Base-by-base conservation (phyloP, 441 rosid genomes). In the Macaranga tanarius region DNA sequence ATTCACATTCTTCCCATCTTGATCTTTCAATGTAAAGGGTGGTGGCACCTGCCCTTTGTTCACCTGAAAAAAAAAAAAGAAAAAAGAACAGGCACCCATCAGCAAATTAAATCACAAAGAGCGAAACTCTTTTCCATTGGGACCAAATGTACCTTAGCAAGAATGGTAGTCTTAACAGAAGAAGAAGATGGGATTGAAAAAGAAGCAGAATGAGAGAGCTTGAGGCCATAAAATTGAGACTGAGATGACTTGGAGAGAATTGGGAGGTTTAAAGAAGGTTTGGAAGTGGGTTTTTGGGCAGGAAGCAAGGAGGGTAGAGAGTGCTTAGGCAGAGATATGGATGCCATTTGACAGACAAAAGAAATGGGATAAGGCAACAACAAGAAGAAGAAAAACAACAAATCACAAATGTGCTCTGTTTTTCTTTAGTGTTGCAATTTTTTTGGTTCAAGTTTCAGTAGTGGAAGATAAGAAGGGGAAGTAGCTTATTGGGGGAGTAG, bases 31-130 rank as follows among this genome's bases (percentile, higher is more conserved):
- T 44, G 92, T 86, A 85, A 95, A 91, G 20, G 84, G 23, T 26
- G 97, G 95, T 16, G 99, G 92, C 40, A 31, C 85, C 68, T 84
- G 83, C 19, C 97, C 97, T 77, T 90, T 91, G 80, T 75, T 95
- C 79, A 84, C 99, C 99, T 92, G 59, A 55, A 20, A 65, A 40
- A 55, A 28, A 62, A 17, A 11, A 65, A 31, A 58, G 54, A 62
- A 52, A 38, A 62, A 71, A n/a, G 52, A 54, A 42, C 54, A 56
- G 67, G 11, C 38, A 72, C 15, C 70, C 66, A 72, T 65, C 48
- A 71, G 71, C 31, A 72, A 44, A 48, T 54, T 3, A 66, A 62
- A 58, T 19, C 67, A 16, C 5, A 13, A 45, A 62, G 62, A 34
- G 22, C 23, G 20, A 2, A n/a, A 25, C 45, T n/a, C 23, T 52